phyloP scores from a whole-genome alignment of 768 basidiomycete genomes.

The Psilocybe cyanescens region DNA sequence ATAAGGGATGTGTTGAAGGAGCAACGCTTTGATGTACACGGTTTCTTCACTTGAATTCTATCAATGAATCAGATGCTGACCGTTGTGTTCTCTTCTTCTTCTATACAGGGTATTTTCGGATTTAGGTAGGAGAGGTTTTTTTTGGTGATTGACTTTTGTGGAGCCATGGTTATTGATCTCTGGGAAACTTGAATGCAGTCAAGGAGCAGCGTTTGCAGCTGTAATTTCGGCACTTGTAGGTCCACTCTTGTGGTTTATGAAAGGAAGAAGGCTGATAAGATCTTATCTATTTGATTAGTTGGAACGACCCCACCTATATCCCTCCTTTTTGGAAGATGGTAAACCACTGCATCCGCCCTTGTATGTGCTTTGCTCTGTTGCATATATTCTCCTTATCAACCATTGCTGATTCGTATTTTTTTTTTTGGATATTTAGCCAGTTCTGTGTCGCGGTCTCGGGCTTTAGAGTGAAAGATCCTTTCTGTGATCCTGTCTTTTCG shows the following conservation, averaged over 20 bases:
- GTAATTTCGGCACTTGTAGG: slow-evolving; percentile 71
- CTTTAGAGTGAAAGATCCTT: slow-evolving; percentile 57
- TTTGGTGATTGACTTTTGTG: background rate
- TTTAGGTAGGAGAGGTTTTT: slow-evolving; percentile 56
- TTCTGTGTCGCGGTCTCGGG: slow-evolving; percentile 82
- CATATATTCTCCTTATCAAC: background rate
- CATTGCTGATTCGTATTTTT: background rate
- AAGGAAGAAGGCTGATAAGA: background rate
- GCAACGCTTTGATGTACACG: slow-evolving; percentile 68
- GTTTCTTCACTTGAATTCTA: slow-evolving; percentile 2
- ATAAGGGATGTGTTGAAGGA: slow-evolving; percentile 61
- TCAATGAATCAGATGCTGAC: slow-evolving; percentile 11
- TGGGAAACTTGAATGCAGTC: slow-evolving; percentile 41
- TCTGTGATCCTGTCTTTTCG: slow-evolving; percentile 53
- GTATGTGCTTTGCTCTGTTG: slow-evolving; percentile 41
- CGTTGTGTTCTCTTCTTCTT: slow-evolving; percentile 6
- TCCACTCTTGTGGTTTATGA: slow-evolving; percentile 9
- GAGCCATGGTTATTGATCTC: slow-evolving; percentile 4
- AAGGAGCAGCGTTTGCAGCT: slow-evolving; percentile 79
- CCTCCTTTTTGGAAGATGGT: slow-evolving; percentile 66
- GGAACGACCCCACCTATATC: slow-evolving; percentile 47
- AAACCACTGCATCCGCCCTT: slow-evolving; percentile 75
- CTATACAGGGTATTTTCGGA: slow-evolving; percentile 71
- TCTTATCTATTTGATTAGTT: slow-evolving; percentile 28
- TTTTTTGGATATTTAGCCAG: slow-evolving; percentile 39